Percentiles rank a stretch among this genome's conserved stretches.
Conservation (phyloP, 2,329 filamentous ascomycete species). For the Xylariales sp. region DNA sequence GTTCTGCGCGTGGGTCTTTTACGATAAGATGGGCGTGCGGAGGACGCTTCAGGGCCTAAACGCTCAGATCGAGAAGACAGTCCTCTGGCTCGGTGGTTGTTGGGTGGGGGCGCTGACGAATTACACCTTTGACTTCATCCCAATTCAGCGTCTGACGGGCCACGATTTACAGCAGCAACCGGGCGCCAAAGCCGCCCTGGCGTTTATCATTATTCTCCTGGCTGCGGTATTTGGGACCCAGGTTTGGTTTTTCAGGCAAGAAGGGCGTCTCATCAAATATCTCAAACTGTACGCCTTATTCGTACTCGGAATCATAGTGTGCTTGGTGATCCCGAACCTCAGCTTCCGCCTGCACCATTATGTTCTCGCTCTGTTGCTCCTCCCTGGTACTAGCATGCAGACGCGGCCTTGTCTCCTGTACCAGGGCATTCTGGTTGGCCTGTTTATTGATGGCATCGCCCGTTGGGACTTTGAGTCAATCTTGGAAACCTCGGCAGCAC, state of each 20-base stretch:
- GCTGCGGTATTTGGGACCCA: constrained; percentile 67
- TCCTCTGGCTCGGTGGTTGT: constrained; percentile 84
- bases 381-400: constrained; percentile 85
- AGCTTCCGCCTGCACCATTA: constrained; percentile 90
- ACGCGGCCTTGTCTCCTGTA: constrained; percentile 81
- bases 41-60: constrained; percentile 68
- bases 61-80: constrained; percentile 83
- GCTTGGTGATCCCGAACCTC: constrained; percentile 69
- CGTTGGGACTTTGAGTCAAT: constrained; percentile 91
- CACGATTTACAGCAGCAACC: constrained; percentile 88
- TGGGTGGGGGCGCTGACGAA: constrained; percentile 93
- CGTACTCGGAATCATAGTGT: constrained; percentile 60
- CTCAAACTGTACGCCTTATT: constrained; percentile 74
- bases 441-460: constrained; percentile 92
- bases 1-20: constrained; percentile 85
- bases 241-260: constrained; percentile 79
- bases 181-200: constrained; percentile 77
- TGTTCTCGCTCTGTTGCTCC: constrained; percentile 77
- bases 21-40: constrained; percentile 73
- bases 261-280: constrained; percentile 74
- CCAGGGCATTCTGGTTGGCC: constrained; percentile 82
- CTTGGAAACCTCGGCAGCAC: constrained; percentile 71
- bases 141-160: constrained; percentile 84
- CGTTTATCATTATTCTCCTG: constrained; percentile 70
- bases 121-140: constrained; percentile 92